A percentile compares a stretch with the other conserved stretches of the same genome.
These are phyloP conservation scores for Agaricus sinodeliciosus DNA, from an alignment of 768 basidiomycete genomes.

Conservation along the genomic window DNA sequence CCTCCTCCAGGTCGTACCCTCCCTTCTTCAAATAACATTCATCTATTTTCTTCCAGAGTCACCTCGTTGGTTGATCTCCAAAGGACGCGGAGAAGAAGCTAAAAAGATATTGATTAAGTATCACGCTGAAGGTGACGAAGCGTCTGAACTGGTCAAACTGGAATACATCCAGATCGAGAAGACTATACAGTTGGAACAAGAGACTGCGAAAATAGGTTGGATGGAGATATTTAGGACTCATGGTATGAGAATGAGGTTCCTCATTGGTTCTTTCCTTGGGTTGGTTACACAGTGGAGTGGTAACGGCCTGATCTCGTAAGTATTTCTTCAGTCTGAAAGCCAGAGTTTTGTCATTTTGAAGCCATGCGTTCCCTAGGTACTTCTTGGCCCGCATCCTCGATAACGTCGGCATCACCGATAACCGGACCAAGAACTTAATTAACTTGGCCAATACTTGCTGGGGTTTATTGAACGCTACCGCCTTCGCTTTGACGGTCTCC, in stretches of 20 bases:
- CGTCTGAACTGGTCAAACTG: constrained; percentile 49
- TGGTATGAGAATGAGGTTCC: constrained; percentile 46
- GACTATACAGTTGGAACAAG: constrained; percentile 46
- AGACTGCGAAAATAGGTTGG: constrained; percentile 42
- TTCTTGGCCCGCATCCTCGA: constrained; percentile 50
- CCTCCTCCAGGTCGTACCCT: constrained; percentile 50
- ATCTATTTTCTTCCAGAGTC: constrained; percentile 58
- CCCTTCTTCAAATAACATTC: constrained; percentile 45
- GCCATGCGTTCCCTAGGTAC: constrained; percentile 26
- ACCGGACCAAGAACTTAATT: constrained; percentile 48
- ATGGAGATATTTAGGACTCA: constrained; percentile 34
- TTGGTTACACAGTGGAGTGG: constrained; percentile 61
- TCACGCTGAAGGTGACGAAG: constrained; percentile 51
- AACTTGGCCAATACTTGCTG: constrained; percentile 49
- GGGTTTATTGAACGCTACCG: constrained; percentile 47
- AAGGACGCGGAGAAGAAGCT: constrained; percentile 46
- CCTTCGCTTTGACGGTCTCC: constrained; percentile 41
- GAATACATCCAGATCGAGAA: constrained; percentile 52
- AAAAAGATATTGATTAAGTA: constrained; percentile 44
- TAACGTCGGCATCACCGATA: constrained; percentile 43
- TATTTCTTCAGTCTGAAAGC: neutral
- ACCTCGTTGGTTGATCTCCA: constrained; percentile 57
- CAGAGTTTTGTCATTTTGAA: neutral
- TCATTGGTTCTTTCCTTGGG: constrained; percentile 44
- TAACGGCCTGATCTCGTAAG: constrained; percentile 50